phyloP scores from a whole-genome alignment of 208 protist species.

The Leishmania tarentolae region DNA sequence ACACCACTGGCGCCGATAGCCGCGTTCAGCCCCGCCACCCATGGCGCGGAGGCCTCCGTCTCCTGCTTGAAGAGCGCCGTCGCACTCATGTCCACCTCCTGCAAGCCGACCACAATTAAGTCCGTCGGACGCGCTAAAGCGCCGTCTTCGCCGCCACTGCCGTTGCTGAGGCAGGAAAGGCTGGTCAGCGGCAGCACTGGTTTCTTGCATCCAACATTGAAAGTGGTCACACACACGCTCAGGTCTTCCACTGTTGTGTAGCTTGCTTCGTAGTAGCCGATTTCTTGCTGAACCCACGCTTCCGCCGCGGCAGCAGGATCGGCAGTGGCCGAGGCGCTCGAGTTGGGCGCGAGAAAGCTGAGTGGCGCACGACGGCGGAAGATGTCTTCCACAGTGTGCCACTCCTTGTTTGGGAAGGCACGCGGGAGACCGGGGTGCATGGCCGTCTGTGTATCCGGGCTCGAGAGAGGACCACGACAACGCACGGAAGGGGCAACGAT shows the following conservation, averaged over 20 bases:
- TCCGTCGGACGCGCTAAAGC: constrained; percentile 42
- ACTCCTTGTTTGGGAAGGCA: constrained; percentile 50
- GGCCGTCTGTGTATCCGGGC: background rate
- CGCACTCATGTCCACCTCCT: constrained; percentile 94
- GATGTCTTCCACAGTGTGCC: constrained; percentile 53
- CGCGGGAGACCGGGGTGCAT: constrained; percentile 71
- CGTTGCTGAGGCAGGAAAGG: constrained; percentile 28
- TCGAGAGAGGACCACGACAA: background rate
- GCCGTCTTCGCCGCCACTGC: constrained; percentile 6
- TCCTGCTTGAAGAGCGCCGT: constrained; percentile 85
- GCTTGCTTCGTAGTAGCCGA: constrained; percentile 68
- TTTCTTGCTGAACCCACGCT: constrained; percentile 77
- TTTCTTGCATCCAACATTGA: constrained; percentile 90
- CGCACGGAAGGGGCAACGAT: no score
- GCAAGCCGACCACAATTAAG: constrained; percentile 82
- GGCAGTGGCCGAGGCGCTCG: background rate
- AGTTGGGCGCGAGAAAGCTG: constrained; percentile 9
- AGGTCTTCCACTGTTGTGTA: constrained; percentile 78
- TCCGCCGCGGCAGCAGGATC: constrained; percentile 43
- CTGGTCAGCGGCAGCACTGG: constrained; percentile 43
- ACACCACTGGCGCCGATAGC: constrained; percentile 58
- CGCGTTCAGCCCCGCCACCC: constrained; percentile 58
- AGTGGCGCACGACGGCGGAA: constrained; percentile 35
- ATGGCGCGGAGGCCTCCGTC: constrained; percentile 78
- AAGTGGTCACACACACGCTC: constrained; percentile 69